A percentile compares a stretch with the other conserved stretches of the same genome.
phyloP scores from a whole-genome alignment of 1,139 yeast genomes.

The Meyerozyma smithsonii region DNA sequence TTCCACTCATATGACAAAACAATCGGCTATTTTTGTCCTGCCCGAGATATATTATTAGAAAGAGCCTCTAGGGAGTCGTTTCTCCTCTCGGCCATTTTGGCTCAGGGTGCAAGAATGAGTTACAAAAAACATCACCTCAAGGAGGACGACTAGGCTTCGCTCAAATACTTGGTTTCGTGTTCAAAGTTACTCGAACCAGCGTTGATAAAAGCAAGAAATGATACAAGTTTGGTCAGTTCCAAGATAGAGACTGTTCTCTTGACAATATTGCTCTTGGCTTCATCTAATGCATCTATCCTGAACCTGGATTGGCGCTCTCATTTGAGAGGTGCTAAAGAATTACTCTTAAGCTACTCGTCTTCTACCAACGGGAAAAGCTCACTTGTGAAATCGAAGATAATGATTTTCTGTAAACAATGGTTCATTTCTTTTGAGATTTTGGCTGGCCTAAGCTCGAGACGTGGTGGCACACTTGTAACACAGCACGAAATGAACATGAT shows the following conservation, averaged over 20 bases:
- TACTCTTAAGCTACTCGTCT: slow-evolving; percentile 13
- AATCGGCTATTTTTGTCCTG: slow-evolving; percentile 46
- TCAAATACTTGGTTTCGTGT: slow-evolving; percentile 59
- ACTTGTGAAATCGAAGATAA: slow-evolving; percentile 11
- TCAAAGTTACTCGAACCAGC: slow-evolving; percentile 51
- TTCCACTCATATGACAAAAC: slow-evolving; percentile 46
- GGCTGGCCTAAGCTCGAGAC: slow-evolving; percentile 14
- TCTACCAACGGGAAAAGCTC: slow-evolving; percentile 4
- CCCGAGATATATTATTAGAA: slow-evolving; percentile 57
- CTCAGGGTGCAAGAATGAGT: slow-evolving; percentile 67
- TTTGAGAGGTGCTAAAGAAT: slow-evolving; percentile 17
- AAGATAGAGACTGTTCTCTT: slow-evolving; percentile 18
- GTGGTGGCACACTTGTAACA: slow-evolving; percentile 15
- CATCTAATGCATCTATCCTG: slow-evolving; percentile 16
- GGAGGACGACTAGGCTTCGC: slow-evolving; percentile 62
- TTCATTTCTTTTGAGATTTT: slow-evolving; percentile 16
- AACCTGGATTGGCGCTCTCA: slow-evolving; percentile 20
- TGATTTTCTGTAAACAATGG: slow-evolving; percentile 18
- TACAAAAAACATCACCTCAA: slow-evolving; percentile 38
- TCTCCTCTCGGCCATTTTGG: slow-evolving; percentile 62
- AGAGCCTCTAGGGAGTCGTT: slow-evolving; percentile 60
- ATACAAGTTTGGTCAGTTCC: background rate
- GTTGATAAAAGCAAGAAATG: slow-evolving; percentile 27
- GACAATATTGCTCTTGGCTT: slow-evolving; percentile 16
- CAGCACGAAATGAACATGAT: slow-evolving; percentile 14